Evolutionary conservation across 2,329 filamentous ascomycete genomes (phyloP).

Genomic region (Magnaporthiopsis rhizophila): DNA sequence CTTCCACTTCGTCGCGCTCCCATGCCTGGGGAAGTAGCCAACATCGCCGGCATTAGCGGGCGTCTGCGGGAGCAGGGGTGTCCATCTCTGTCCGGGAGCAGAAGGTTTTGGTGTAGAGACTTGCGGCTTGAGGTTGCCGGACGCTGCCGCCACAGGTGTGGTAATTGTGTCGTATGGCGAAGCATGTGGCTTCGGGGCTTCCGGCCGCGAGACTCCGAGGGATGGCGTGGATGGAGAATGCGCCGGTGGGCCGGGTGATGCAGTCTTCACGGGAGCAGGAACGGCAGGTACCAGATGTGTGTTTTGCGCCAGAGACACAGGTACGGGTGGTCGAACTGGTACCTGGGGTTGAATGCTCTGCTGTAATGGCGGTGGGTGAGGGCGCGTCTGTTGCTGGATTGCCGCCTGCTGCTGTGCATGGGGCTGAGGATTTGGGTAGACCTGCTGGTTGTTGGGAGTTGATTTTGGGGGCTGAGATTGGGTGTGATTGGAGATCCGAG

Average conservation of each 20-base stretch:
- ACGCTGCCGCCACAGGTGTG: neutral
- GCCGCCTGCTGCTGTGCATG: neutral
- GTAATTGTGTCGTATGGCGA: neutral
- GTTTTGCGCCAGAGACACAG: neutral
- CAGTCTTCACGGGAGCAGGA: neutral
- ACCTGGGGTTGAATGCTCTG: neutral
- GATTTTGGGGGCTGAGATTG: neutral
- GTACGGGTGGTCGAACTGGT: neutral
- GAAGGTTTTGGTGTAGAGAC: slow-evolving; percentile 2
- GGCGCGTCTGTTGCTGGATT: slow-evolving; percentile 6
- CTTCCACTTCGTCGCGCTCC: slow-evolving; percentile 51
- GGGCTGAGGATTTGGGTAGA: slow-evolving; percentile 3
- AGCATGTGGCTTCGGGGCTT: neutral
- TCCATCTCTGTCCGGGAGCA: slow-evolving; percentile 8
- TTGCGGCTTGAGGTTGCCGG: neutral
- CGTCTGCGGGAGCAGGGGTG: slow-evolving; percentile 15
- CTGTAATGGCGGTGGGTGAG: slow-evolving; percentile 11
- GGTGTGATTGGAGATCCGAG: neutral
- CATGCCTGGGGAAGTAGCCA: slow-evolving; percentile 11
- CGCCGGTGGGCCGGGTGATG: neutral
- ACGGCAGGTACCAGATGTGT: neutral
- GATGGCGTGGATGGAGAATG: neutral
- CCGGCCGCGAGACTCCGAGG: neutral
- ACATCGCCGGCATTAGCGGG: slow-evolving; percentile 8
- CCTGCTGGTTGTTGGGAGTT: slow-evolving; percentile 6